Conservation (phyloP, 1,284 basidiomycete species). For the Tilletia setariae region DNA sequence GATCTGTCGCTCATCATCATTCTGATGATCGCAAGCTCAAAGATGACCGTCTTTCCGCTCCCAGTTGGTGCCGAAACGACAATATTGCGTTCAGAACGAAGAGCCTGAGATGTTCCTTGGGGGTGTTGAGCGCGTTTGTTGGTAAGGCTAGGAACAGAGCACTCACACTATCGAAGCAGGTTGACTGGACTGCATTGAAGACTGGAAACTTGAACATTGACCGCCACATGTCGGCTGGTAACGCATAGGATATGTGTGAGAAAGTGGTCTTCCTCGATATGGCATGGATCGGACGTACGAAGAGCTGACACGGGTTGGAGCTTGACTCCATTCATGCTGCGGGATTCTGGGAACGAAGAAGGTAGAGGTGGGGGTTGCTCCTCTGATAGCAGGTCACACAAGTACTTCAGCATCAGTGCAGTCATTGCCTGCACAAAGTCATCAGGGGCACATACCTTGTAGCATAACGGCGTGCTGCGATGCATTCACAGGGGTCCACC, state of each 20-base stretch:
- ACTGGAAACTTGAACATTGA: slow-evolving; percentile 77
- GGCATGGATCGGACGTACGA: not conserved
- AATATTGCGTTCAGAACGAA: slow-evolving; percentile 72
- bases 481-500: too few species aligned
- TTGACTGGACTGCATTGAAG: slow-evolving; percentile 85
- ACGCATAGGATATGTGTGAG: not conserved
- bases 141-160: not conserved
- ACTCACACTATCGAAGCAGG: slow-evolving; percentile 71
- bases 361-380: not conserved
- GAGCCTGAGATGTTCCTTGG: slow-evolving; percentile 60
- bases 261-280: not conserved
- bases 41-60: slow-evolving; percentile 63
- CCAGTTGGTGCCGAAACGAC: slow-evolving; percentile 56
- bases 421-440: too few species aligned
- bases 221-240: slow-evolving; percentile 73
- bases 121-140: not conserved
- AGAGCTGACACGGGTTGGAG: slow-evolving; percentile 4
- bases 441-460: too few species aligned
- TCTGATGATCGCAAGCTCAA: slow-evolving; percentile 82
- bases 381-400: not conserved
- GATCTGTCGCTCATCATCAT: slow-evolving; percentile 62
- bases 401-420: not conserved
- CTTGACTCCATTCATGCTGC: not conserved
- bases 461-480: too few species aligned
- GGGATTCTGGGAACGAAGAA: not conserved